Percentiles rank a stretch among this genome's conserved stretches.
Conservation (phyloP, 2,329 filamentous ascomycete genomes). For the Macrophomina tecta region DNA sequence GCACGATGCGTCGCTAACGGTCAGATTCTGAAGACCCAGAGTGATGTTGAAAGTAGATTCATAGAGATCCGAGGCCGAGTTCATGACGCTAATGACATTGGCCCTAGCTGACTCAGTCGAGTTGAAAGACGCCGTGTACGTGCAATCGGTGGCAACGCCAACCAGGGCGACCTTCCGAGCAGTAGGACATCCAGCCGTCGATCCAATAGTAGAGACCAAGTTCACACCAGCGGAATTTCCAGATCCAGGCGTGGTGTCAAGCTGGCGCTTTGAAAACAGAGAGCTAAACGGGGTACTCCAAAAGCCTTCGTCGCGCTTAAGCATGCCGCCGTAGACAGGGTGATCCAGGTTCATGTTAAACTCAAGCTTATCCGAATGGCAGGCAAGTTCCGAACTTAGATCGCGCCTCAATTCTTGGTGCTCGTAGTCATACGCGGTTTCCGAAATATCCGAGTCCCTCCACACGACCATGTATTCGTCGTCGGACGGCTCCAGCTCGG, state of each 20-base stretch:
- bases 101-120: conserved; percentile 66
- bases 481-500: conserved; percentile 61
- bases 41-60: conserved; percentile 95
- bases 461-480: conserved; percentile 88
- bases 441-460: conserved; percentile 81
- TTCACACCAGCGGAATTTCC: conserved; percentile 84
- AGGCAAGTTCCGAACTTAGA: conserved; percentile 56
- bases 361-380: conserved; percentile 73
- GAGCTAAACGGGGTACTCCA: conserved; percentile 67
- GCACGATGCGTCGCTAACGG: conserved; percentile 76
- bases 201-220: conserved; percentile 78
- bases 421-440: conserved; percentile 41
- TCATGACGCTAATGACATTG: conserved; percentile 84
- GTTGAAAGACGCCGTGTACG: conserved; percentile 77
- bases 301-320: conserved; percentile 58
- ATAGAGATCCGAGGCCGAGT: conserved; percentile 84
- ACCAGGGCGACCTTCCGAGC: conserved; percentile 92
- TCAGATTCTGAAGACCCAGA: conserved; percentile 84
- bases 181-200: conserved; percentile 80
- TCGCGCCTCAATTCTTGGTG: conserved; percentile 69
- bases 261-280: conserved; percentile 72
- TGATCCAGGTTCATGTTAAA: conserved; percentile 82
- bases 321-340: conserved; percentile 64
- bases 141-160: conserved; percentile 92
- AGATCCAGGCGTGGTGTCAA: conserved; percentile 70